Evolutionary conservation across 495 filamentous ascomycete species (phyloP).

Genomic region (Melanomma pulvis-pyrius): DNA sequence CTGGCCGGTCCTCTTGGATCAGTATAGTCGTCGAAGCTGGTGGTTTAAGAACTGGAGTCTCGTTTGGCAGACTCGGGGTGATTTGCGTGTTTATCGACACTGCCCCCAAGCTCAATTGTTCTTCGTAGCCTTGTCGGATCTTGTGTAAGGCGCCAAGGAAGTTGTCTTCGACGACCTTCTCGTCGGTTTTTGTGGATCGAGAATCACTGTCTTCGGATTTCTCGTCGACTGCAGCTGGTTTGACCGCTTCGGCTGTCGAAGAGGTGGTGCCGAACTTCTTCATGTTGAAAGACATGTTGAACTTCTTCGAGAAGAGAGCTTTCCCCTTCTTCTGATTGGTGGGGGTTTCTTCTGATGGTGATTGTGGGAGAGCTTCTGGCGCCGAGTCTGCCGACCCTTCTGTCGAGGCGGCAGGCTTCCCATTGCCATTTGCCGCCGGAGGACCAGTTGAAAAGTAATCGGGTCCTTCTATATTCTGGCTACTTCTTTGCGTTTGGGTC

Average conservation of each 20-base stretch:
- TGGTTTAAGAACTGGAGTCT: conserved; percentile 82
- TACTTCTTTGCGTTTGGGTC: conserved; percentile 50
- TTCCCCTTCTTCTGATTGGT: conserved; percentile 69
- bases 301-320: conserved; percentile 81
- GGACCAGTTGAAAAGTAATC: conserved; percentile 68
- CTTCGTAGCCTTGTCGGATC: conserved; percentile 77
- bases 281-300: conserved; percentile 75
- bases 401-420: conserved; percentile 16
- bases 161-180: conserved; percentile 82
- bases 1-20: conserved; percentile 89
- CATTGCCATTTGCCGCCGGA: conserved; percentile 23
- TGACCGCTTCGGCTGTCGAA: conserved; percentile 68
- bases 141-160: conserved; percentile 79
- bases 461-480: conserved; percentile 48
- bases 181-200: conserved; percentile 62
- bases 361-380: conserved; percentile 20
- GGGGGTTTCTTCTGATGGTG: conserved; percentile 58
- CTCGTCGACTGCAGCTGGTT: conserved; percentile 76
- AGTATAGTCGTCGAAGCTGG: conserved; percentile 82
- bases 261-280: conserved; percentile 78
- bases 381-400: conserved; percentile 26
- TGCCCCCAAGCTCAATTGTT: conserved; percentile 59
- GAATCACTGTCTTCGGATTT: conserved; percentile 77
- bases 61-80: conserved; percentile 74
- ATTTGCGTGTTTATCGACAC: conserved; percentile 58